Base-by-base conservation (phyloP, 2,329 filamentous ascomycete species). In the Phialophora macrospora region DNA sequence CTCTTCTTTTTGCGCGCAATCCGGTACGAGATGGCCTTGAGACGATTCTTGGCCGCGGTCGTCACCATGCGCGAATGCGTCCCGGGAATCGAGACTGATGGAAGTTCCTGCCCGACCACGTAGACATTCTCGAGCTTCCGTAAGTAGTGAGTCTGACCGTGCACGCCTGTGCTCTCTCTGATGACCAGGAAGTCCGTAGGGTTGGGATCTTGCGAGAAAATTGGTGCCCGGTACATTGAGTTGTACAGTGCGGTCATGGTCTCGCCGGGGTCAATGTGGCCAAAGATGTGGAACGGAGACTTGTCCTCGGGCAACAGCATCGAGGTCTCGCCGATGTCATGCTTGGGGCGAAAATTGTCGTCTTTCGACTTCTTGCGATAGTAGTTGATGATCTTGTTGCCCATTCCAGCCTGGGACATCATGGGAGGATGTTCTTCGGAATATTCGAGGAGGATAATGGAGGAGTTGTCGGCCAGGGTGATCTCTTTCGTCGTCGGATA, bases 401-500 rank as follows among this genome's bases (percentile, higher is more conserved):
- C 93, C 95, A 99, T 99, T 70, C 94, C 95, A 74, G 97, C 97
- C 75, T 96, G 97, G 51, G 94, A 97, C 68, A 99, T 82, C 66
- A 96, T 92, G 9, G 90, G 90, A 0, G 95, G 95, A 68, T 92
- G 90, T 74, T 97, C 93, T 78, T 99, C 95, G 8, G 92, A 96
- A 76, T 99, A 99, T 78, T 99, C 95, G 38, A 98, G 89, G 14
- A 99, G 85, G 4, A 97, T 85, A 22, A 92, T 89, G 49, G 88
- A 90, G 0, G 94, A 93, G 75, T 97, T 97, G 77, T 99, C 95
- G 68, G 87, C 90, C 72, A 97, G 82, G 28, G 91, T 92, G 20
- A 99, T 82, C 72, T 97, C 91, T 74, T 90, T 92, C 0, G 93
- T 92, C 24, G 86, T 87, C 30, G 86, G 85, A 78, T 93, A 99